phyloP scores from a whole-genome alignment of 2,329 filamentous ascomycete genomes.

The Beauveria pseudobassiana region DNA sequence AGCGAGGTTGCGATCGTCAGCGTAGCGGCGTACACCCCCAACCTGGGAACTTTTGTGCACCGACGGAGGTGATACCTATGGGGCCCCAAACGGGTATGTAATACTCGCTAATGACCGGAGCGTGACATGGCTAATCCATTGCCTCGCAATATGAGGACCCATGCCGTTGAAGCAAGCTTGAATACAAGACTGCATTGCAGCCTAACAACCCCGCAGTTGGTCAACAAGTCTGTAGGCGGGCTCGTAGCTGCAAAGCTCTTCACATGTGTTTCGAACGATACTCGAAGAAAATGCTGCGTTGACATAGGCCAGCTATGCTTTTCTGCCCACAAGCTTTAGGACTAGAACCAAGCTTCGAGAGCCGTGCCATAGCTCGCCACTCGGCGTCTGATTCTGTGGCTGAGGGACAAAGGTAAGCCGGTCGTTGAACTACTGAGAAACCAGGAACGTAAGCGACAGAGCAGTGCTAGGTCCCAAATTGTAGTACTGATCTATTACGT shows the following conservation, averaged over 20 bases:
- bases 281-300: background rate
- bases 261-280: background rate
- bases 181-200: conserved; percentile 9
- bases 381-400: background rate
- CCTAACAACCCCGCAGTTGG: conserved; percentile 2
- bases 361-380: background rate
- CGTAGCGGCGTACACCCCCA: background rate
- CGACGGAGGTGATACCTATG: background rate
- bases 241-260: background rate
- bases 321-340: background rate
- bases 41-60: conserved; percentile 7
- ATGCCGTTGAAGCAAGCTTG: background rate
- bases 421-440: background rate
- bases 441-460: background rate
- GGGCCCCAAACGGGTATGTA: background rate
- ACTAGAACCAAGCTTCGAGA: background rate
- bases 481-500: conserved; percentile 1
- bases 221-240: background rate
- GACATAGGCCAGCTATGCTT: background rate
- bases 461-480: background rate
- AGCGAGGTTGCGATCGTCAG: background rate
- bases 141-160: background rate
- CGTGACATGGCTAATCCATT: background rate
- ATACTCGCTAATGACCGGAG: background rate
- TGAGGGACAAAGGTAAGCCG: background rate